Base-by-base conservation (phyloP, 2,329 filamentous ascomycete species). In the Aspergillus fumigatiaffinis region DNA sequence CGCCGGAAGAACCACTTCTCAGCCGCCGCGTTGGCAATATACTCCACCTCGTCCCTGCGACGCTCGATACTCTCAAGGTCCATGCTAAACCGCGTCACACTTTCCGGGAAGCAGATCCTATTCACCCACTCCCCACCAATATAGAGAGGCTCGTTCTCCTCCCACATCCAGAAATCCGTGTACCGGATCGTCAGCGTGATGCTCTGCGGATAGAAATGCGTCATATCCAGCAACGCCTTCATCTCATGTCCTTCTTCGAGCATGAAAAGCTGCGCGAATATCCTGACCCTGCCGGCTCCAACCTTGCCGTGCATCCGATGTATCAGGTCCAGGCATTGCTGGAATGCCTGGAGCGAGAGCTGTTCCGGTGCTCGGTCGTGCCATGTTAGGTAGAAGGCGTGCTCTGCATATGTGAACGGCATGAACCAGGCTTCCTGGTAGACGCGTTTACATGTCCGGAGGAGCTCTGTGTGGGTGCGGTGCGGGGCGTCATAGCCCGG, bases 91-190 rank as follows among this genome's bases (percentile, higher is more conserved):
- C 76, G 72, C 1, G 66, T 62, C 17, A 81, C 68, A 3, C 71
- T 73, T 0, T 58, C 3, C 0, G 74, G 68, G 28, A 80, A 58
- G 0, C 60, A 55, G 1, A 71, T 51, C 0, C 14, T 41, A 4
- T 62, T 28, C n/a, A 80, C 70, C 78, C 79, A 81, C 8, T 6
- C 8, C 1, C 67, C 69, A 0, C 69, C 62, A 28, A 81, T 73
- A 4, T 61, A 57, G 5, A 82, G 65, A 2, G 68, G 68, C 3
- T 62, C 46, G 52, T 79, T 71, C 0, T 51, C 0, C 60, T 80
- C 76, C 79, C 78, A 80, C 20, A 51, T 67, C 77, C 77, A 81
- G 71, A 79, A 82, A 58, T 82, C 80, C 2, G 79, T 73, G 56
- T 82, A 80, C 0, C 80, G 75, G 7, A 83, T 73, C 0, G 79